Conservation (phyloP, 768 basidiomycete species). For the Lactarius vividus region DNA sequence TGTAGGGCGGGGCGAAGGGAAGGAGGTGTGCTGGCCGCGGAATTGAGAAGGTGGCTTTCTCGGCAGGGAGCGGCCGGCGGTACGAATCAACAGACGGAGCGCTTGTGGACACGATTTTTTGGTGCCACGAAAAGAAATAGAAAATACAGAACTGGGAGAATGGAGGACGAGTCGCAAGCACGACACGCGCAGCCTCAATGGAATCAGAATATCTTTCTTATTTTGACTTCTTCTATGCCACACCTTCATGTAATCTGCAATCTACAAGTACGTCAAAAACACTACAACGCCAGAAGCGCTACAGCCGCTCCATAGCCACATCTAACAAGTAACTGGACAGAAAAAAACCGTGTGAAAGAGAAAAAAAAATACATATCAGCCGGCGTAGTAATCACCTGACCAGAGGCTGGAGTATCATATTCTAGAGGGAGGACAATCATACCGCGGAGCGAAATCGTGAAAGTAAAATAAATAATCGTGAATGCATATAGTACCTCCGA, state of each 20-base stretch:
- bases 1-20: background rate
- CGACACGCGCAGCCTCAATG: background rate
- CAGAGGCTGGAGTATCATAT: slow-evolving; percentile 15
- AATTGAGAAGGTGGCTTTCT: background rate
- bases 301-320: slow-evolving; percentile 12
- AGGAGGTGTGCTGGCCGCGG: slow-evolving; percentile 1
- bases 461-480: background rate
- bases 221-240: slow-evolving; percentile 21
- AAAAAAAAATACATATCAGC: slow-evolving; percentile 19
- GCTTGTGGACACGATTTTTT: background rate
- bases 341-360: background rate
- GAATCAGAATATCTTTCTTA: slow-evolving; percentile 9
- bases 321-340: slow-evolving; percentile 13
- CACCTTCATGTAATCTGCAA: slow-evolving; percentile 15
- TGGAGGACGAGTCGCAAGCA: background rate
- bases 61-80: slow-evolving; percentile 10
- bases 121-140: background rate
- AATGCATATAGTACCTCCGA: slow-evolving; percentile 1
- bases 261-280: slow-evolving; percentile 24
- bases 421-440: slow-evolving; percentile 8
- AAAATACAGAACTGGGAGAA: slow-evolving; percentile 1
- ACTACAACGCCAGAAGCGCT: background rate
- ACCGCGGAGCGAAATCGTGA: slow-evolving; percentile 1
- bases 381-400: slow-evolving; percentile 14
- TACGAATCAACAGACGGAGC: slow-evolving; percentile 13